Percentiles rank a stretch among this genome's conserved stretches.
phyloP scores from a whole-genome alignment of 257 asterid species.

The Anisodus tanguticus region DNA sequence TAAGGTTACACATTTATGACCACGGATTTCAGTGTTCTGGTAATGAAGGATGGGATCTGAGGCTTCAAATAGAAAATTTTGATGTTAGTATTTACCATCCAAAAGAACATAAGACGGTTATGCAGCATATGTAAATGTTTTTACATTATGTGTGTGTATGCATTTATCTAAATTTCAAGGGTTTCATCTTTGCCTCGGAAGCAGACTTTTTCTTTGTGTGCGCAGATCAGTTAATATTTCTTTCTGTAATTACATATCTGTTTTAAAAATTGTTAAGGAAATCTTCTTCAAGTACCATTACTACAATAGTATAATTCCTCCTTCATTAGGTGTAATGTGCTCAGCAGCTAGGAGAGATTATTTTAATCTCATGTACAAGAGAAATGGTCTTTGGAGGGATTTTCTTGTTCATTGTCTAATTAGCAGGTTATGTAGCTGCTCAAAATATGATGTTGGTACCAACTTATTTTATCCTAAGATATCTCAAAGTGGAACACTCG shows the following conservation, averaged over 20 bases:
- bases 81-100: slow-evolving; percentile 13
- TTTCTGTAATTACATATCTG: neutral
- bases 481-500: neutral
- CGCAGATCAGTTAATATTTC: neutral
- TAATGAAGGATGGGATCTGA: neutral
- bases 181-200: neutral
- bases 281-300: slow-evolving; percentile 23
- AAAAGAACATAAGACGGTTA: neutral
- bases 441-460: neutral
- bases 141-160: neutral
- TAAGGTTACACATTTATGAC: neutral
- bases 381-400: neutral
- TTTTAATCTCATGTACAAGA: neutral
- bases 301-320: neutral
- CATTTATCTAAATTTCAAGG: neutral
- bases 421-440: neutral
- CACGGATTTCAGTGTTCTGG: neutral
- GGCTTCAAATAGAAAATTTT: neutral
- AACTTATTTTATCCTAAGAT: slow-evolving; percentile 9
- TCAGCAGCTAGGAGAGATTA: slow-evolving; percentile 3
- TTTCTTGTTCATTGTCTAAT: neutral
- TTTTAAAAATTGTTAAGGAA: neutral
- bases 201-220: neutral
- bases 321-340: neutral
- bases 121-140: neutral